These are phyloP conservation scores for Backusella westeae DNA, from an alignment of 192 early-diverging fungal species.

Conservation along the genomic window DNA sequence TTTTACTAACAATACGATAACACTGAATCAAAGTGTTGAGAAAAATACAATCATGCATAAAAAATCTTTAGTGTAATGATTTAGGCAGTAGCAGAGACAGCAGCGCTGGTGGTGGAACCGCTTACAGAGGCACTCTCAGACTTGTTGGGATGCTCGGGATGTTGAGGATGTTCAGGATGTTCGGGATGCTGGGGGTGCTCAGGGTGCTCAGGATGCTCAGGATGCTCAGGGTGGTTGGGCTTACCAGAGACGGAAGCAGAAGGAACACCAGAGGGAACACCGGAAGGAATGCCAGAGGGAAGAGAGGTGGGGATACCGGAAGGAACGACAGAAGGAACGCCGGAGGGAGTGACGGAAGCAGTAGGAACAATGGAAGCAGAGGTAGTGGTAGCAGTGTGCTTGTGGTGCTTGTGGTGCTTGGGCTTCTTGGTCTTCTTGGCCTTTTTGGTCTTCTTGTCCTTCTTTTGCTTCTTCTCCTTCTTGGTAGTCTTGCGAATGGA, in stretches of 20 bases:
- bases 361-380: neutral
- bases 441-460: neutral
- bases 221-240: neutral
- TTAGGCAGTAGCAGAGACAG: neutral
- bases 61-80: neutral
- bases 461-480: neutral
- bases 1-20: conserved; percentile 1
- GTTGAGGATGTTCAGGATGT: neutral
- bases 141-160: neutral
- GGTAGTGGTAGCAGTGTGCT: neutral
- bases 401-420: neutral
- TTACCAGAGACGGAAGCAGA: neutral
- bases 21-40: neutral
- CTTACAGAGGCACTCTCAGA: neutral
- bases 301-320: neutral
- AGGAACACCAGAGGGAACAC: neutral
- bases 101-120: neutral
- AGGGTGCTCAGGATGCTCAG: neutral
- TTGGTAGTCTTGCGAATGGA: neutral
- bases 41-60: neutral
- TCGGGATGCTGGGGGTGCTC: neutral
- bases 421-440: neutral
- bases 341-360: neutral
- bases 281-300: neutral
- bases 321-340: neutral